Evolutionary conservation across 306 rosid genomes (phyloP).

Genomic region (Mucuna pruriens): DNA sequence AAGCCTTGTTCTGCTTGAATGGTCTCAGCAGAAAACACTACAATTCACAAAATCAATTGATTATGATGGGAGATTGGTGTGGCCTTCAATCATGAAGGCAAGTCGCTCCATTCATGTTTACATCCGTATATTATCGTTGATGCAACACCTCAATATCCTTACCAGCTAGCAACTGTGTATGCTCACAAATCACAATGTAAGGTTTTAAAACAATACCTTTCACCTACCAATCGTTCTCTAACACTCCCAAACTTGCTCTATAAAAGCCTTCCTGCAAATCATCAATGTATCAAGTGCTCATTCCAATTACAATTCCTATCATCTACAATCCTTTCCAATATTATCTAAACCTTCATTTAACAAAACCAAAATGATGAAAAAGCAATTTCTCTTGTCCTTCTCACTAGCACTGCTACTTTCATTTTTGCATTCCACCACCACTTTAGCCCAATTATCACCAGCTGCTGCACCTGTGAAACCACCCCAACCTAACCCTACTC

Average conservation of each 20-base stretch:
- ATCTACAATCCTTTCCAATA: background rate
- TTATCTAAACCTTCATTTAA: background rate
- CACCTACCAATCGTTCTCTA: conserved; percentile 43
- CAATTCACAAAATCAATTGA: background rate
- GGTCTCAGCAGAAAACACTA: background rate
- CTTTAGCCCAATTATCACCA: conserved; percentile 48
- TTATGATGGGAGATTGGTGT: background rate
- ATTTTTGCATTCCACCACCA: conserved; percentile 31
- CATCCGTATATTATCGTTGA: background rate
- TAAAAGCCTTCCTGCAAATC: conserved; percentile 18
- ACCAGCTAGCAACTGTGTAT: background rate
- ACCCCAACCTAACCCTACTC: conserved; percentile 9
- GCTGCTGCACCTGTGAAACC: conserved; percentile 50
- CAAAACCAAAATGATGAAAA: conserved; percentile 22
- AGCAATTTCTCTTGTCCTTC: conserved; percentile 27
- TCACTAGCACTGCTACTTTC: conserved; percentile 25
- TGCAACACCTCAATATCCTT: background rate
- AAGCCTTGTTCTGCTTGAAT: background rate
- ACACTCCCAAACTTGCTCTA: background rate
- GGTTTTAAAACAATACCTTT: conserved; percentile 1
- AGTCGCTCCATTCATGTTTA: background rate
- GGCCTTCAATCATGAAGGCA: background rate
- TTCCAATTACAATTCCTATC: background rate
- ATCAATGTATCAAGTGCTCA: conserved; percentile 37
- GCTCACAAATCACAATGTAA: conserved; percentile 29